Conservation (phyloP, 345 rosid genomes). For the Brassica juncea region DNA sequence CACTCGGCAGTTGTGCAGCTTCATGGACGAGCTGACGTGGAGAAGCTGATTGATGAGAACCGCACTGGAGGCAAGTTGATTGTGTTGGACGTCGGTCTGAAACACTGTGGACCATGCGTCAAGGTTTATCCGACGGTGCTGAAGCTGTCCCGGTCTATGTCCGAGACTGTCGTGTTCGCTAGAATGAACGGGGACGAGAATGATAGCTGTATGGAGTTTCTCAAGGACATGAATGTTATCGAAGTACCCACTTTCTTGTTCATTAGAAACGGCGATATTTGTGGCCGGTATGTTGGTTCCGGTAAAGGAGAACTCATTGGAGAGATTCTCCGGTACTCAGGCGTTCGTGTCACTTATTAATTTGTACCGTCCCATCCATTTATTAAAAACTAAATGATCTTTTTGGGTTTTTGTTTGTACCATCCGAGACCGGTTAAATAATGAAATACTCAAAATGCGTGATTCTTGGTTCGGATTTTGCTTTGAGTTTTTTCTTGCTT, state of each 20-base stretch:
- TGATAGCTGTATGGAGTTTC: conserved; percentile 87
- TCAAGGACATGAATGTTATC: conserved; percentile 79
- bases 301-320: conserved; percentile 97
- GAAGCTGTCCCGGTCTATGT: conserved; percentile 80
- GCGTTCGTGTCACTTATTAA: conserved; percentile 73
- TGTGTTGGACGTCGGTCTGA: conserved; percentile 87
- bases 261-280: conserved; percentile 70
- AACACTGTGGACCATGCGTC: conserved; percentile 94
- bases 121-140: conserved; percentile 93
- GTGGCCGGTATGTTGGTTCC: conserved; percentile 88
- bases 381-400: background rate
- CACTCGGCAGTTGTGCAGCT: conserved; percentile 84
- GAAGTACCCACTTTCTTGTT: conserved; percentile 92
- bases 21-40: conserved; percentile 71
- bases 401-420: conserved; percentile 15
- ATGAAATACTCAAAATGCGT: background rate
- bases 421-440: background rate
- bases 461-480: conserved; percentile 2
- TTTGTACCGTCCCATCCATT: background rate
- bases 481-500: background rate
- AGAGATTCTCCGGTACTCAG: conserved; percentile 88
- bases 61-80: conserved; percentile 68
- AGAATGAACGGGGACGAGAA: conserved; percentile 97
- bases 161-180: conserved; percentile 71
- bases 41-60: conserved; percentile 71